Base-by-base conservation (phyloP, 805 yeast genomes). In the Starmerella powellii region DNA sequence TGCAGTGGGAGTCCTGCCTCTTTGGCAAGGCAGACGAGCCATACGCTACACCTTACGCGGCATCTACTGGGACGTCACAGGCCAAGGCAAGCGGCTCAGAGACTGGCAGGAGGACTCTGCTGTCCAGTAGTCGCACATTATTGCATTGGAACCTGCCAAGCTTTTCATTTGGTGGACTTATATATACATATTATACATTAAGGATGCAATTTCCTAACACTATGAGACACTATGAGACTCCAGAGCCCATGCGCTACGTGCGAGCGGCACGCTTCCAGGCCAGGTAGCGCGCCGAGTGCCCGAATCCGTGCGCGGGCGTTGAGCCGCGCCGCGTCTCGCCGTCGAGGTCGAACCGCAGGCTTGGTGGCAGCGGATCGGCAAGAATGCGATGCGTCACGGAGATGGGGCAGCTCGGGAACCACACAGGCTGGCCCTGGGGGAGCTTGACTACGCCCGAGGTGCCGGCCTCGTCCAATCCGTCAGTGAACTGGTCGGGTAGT, bases 41-140 rank as follows among this genome's bases (percentile, higher is more conserved):
- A 71, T 83, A 17, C 70, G 57, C 58, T 70, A 74, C 23, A 72
- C 87, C 0, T 49, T 67, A 15, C 70, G 93, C 54, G 93, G 91
- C 42, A 71, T 84, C 23, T 83, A 78, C 61, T 84, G 94, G 94
- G 94, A 84, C 58, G 51, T 72, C 32, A 64, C 79, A 21, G 94
- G 94, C 17, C 91, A 82, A 59, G 61, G 76, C 2, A 60, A 74
- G 60, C 83, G 81, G 61, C 64, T 84, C 44, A 65, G 70, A 49
- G 78, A 69, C 52, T 84, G 94, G 88, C 94, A 83, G 61, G 54
- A 66, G 20, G 62, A 62, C 2, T 73, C 82, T 52, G 87, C 88
- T 2, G 87, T 81, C 24, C 35, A 8, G 10, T 10, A 8, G 18
- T 16, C 13, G n/a, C n/a, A n/a, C n/a, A n/a, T n/a, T n/a, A n/a